These are phyloP conservation scores for Zarea fungicola DNA, from an alignment of 2,329 filamentous ascomycete genomes.

Conservation along the genomic window DNA sequence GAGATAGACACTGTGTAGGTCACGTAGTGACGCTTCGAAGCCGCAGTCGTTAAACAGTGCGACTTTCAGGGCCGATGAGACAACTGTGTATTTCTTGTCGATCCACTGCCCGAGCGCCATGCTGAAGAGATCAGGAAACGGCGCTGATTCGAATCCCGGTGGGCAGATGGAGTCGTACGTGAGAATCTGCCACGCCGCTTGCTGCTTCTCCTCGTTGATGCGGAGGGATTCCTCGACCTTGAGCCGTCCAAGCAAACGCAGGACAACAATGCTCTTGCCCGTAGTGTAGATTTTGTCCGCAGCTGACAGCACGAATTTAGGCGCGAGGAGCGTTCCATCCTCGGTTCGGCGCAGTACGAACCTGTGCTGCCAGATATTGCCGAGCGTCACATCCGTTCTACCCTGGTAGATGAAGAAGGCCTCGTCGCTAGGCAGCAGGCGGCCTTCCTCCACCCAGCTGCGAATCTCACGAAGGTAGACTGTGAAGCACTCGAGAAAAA, in stretches of 20 bases:
- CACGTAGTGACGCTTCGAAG: slow-evolving; percentile 58
- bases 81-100: slow-evolving; percentile 64
- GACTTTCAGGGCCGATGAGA: slow-evolving; percentile 59
- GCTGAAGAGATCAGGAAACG: slow-evolving; percentile 71
- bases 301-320: slow-evolving; percentile 67
- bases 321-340: slow-evolving; percentile 60
- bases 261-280: slow-evolving; percentile 81
- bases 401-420: slow-evolving; percentile 70
- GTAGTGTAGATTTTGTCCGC: slow-evolving; percentile 73
- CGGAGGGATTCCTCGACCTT: slow-evolving; percentile 33
- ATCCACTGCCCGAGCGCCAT: slow-evolving; percentile 72
- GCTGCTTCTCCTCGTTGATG: not conserved
- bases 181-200: slow-evolving; percentile 41
- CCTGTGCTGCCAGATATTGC: slow-evolving; percentile 70
- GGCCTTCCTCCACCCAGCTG: slow-evolving; percentile 78
- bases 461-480: slow-evolving; percentile 77
- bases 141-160: slow-evolving; percentile 44
- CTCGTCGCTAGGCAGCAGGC: slow-evolving; percentile 58
- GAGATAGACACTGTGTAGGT: slow-evolving; percentile 69
- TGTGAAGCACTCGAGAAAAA: slow-evolving; percentile 78
- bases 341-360: slow-evolving; percentile 61
- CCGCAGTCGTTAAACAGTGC: slow-evolving; percentile 66
- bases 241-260: slow-evolving; percentile 55
- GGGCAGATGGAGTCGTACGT: slow-evolving; percentile 54
- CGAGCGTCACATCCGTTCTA: slow-evolving; percentile 49